Evolutionary conservation across 768 basidiomycete species (phyloP).

Genomic region (Xerocomus potaroensis): DNA sequence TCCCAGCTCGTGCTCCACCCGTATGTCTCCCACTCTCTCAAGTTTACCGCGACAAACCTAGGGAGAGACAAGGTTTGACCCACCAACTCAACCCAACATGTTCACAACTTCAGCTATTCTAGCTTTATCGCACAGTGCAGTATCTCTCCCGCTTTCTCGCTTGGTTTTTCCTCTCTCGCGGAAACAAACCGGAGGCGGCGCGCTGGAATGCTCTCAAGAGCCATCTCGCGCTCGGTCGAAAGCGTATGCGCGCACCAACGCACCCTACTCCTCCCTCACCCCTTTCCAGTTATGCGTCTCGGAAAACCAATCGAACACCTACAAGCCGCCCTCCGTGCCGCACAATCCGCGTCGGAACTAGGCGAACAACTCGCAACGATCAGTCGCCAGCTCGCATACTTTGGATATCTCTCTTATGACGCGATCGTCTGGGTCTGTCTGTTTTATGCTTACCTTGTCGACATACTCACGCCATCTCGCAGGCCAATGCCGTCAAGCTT

Average conservation of each 20-base stretch:
- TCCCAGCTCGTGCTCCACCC: constrained; percentile 87
- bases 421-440: constrained; percentile 75
- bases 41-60: constrained; percentile 72
- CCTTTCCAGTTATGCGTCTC: constrained; percentile 72
- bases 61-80: constrained; percentile 97
- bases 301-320: constrained; percentile 94
- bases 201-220: constrained; percentile 83
- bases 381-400: constrained; percentile 82
- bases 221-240: constrained; percentile 80
- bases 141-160: constrained; percentile 87
- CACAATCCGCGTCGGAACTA: constrained; percentile 48
- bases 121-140: constrained; percentile 90
- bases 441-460: no score
- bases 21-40: constrained; percentile 66
- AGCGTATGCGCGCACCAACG: constrained; percentile 48
- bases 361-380: constrained; percentile 76
- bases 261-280: neutral
- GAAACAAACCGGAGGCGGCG: constrained; percentile 64
- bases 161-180: constrained; percentile 71
- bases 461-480: neutral
- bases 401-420: constrained; percentile 82
- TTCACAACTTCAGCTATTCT: no score
- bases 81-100: no score
- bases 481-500: constrained; percentile 69
- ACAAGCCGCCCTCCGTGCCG: constrained; percentile 79